Percentiles rank a stretch among this genome's conserved stretches.
phyloP scores from a whole-genome alignment of 1,284 basidiomycete species.

The Lentinula novae-zelandiae region DNA sequence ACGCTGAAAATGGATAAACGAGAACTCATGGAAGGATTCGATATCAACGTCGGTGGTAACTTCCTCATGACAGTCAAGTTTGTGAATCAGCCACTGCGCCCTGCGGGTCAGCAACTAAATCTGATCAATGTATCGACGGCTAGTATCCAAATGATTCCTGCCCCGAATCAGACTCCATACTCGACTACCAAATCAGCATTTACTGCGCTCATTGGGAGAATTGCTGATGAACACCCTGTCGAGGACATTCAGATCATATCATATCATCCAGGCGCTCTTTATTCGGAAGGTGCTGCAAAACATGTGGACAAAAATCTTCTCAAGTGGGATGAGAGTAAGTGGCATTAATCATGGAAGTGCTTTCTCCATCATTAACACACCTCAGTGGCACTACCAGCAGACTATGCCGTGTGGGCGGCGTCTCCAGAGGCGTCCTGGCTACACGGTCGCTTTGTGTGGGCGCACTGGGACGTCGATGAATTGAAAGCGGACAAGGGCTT shows the following conservation, averaged over 20 bases:
- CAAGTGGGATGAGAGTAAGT: not conserved
- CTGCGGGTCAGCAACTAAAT: not conserved
- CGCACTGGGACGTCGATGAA: no score
- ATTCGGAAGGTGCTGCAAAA: not conserved
- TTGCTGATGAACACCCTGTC: no score
- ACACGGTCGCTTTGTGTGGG: no score
- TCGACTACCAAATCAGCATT: not conserved
- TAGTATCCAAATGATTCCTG: not conserved
- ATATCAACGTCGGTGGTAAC: not conserved
- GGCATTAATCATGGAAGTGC: not conserved
- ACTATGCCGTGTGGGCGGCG: no score
- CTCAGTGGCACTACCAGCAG: no score
- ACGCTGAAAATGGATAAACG: not conserved
- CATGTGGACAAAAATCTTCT: not conserved
- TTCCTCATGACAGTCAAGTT: not conserved
- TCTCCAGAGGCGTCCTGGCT: no score
- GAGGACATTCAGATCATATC: not conserved
- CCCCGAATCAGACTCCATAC: not conserved
- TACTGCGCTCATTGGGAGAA: no score
- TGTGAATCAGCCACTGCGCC: not conserved
- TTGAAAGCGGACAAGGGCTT: no score
- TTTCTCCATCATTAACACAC: no score
- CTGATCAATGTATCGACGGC: not conserved
- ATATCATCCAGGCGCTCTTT: not conserved
- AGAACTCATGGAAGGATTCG: not conserved